Evolutionary conservation across 1,284 basidiomycete genomes (phyloP), one percentile per base, ranked within the genome.

Genomic region (Fomitopsis palustris): DNA sequence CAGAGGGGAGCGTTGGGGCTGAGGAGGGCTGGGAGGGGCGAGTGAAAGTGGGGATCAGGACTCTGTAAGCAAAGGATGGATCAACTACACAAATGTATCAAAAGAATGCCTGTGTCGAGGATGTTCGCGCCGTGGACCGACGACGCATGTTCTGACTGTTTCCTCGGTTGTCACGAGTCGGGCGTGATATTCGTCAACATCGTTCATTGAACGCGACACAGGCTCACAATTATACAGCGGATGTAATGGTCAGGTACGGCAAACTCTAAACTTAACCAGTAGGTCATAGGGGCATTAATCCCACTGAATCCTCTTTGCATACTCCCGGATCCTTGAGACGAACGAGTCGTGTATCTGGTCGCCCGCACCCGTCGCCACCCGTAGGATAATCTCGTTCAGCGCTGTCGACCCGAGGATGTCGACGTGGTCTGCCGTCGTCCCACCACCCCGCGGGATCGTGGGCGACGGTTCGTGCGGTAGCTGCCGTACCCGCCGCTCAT

Each of bases 361-460:
- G 14, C 83, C 87, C 8, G 77, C 84, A 0, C 94, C 95, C 3
- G 92, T 88, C 25, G 88, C 94, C 16, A 95, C 87, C 71, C 94
- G 90, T 27, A 98, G 75, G 51, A 99, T 85, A n/a, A 96, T 87
- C 70, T 95, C 90, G 71, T 98, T 99, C 57, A 98, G 72, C 8
- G 85, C 82, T 0, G 86, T 89, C 21, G 93, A 90, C 3, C 97
- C 96, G 19, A 99, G 81, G 60, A 99, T 90, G 74, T 99, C 96
- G 37, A 99, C 89, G 68, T 98, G 95, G 70, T 95, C 93, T 53
- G 88, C 87, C 0, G 95, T 96, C 62, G 90, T 90, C 8, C 94
- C 90, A 0, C 96, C 97, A 39, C 96, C 96, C 41, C 96, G 84
- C 4, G 83, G 96, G 71, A 84, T 93, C 59, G 77, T 83, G 12